A percentile compares a stretch with the other conserved stretches of the same genome.
phyloP scores from a whole-genome alignment of 2,329 filamentous ascomycete genomes.

The Fusarium floridanum region DNA sequence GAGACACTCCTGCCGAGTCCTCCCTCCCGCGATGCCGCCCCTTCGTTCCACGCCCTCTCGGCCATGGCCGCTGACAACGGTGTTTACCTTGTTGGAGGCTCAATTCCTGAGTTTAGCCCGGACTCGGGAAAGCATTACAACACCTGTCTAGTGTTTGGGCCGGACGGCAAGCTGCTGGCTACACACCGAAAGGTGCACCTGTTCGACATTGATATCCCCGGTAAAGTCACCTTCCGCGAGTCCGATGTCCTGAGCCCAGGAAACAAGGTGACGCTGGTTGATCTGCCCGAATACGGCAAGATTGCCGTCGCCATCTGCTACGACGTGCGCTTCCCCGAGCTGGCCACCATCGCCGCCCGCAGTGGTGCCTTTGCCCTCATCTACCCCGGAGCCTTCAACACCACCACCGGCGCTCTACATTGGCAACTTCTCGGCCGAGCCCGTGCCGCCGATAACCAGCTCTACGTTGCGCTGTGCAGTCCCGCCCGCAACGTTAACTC shows the following conservation, averaged over 20 bases:
- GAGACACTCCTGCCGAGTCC: constrained; percentile 86
- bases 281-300: constrained; percentile 89
- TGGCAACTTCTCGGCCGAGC: constrained; percentile 88
- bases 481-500: constrained; percentile 84
- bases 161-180: constrained; percentile 82
- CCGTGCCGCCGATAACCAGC: constrained; percentile 91
- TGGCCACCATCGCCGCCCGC: constrained; percentile 89
- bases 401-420: constrained; percentile 91
- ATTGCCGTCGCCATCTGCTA: constrained; percentile 96
- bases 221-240: constrained; percentile 92
- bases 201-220: constrained; percentile 98
- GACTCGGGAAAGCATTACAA: constrained; percentile 82
- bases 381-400: constrained; percentile 97
- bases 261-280: constrained; percentile 85
- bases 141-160: constrained; percentile 86
- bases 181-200: constrained; percentile 95
- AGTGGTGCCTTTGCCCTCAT: constrained; percentile 88
- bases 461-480: constrained; percentile 93
- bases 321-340: constrained; percentile 95
- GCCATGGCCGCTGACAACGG: constrained; percentile 82
- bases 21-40: constrained; percentile 76
- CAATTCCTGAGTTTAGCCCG: constrained; percentile 84
- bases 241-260: constrained; percentile 90
- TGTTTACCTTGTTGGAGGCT: constrained; percentile 89
- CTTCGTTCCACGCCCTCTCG: constrained; percentile 87